Conservation (phyloP, 2,329 filamentous ascomycete genomes). For the Tolypocladium amazonense region DNA sequence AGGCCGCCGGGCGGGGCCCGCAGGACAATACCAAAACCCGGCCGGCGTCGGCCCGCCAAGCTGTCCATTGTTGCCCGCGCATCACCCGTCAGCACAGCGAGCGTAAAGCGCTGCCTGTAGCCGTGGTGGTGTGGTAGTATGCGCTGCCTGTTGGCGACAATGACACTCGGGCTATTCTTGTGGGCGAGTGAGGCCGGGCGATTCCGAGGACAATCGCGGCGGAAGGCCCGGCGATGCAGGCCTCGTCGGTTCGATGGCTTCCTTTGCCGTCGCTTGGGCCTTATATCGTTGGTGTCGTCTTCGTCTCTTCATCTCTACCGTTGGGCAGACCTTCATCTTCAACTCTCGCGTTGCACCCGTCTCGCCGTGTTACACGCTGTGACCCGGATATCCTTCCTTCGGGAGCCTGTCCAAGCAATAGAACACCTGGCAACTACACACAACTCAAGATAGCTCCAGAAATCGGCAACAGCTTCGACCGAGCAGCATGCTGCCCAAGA, state of each 20-base stretch:
- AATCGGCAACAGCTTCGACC: background rate
- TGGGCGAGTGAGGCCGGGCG: background rate
- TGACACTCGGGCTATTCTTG: background rate
- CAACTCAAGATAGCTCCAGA: too few relatives aligned
- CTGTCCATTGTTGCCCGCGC: background rate
- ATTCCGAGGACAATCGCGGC: background rate
- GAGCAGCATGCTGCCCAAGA: constrained; percentile 5
- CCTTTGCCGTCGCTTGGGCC: background rate
- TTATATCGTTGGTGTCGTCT: background rate
- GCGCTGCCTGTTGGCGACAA: background rate
- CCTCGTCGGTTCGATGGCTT: background rate
- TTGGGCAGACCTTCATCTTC: background rate
- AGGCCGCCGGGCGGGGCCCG: constrained; percentile 16
- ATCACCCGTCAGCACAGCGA: background rate
- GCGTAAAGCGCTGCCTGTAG: background rate
- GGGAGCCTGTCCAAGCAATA: background rate
- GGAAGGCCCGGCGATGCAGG: background rate
- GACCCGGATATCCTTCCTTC: background rate
- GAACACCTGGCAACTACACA: background rate
- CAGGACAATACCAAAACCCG: constrained; percentile 20
- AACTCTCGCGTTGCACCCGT: background rate
- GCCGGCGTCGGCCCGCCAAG: constrained; percentile 2
- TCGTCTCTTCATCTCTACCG: background rate
- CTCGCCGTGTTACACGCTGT: constrained; percentile 3
- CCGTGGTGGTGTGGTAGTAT: background rate